phyloP scores from a whole-genome alignment of 176 grass and related monocot species.

The Avena atlantica region DNA sequence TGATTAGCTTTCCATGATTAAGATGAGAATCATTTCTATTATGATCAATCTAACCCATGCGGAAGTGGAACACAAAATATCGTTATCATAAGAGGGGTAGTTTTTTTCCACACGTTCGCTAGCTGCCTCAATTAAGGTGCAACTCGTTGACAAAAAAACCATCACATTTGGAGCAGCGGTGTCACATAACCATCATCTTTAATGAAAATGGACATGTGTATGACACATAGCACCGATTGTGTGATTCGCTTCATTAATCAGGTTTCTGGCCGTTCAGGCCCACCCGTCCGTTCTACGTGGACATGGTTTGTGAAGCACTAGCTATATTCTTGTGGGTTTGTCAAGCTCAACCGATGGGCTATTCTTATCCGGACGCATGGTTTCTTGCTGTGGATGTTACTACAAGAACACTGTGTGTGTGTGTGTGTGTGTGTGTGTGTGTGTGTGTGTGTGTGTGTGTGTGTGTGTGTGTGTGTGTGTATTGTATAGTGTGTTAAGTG shows the following conservation, averaged over 20 bases:
- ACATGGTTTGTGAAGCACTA: too few relatives aligned
- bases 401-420: background rate
- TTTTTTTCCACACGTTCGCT: background rate
- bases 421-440: background rate
- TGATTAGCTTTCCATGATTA: background rate
- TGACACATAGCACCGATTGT: too few relatives aligned
- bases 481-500: background rate
- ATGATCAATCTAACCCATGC: background rate
- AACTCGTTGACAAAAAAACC: background rate
- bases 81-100: background rate
- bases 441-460: background rate
- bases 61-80: background rate
- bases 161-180: too few relatives aligned
- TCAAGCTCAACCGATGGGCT: too few relatives aligned
- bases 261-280: too few relatives aligned
- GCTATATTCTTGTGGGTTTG: too few relatives aligned
- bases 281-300: too few relatives aligned
- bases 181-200: too few relatives aligned
- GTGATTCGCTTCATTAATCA: too few relatives aligned
- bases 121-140: background rate
- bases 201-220: too few relatives aligned
- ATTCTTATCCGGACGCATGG: too few relatives aligned
- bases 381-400: background rate
- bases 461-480: background rate
- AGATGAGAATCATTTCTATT: background rate